Base-by-base conservation (phyloP, 73 alveolate species). In the Paraurostyla sp. region DNA sequence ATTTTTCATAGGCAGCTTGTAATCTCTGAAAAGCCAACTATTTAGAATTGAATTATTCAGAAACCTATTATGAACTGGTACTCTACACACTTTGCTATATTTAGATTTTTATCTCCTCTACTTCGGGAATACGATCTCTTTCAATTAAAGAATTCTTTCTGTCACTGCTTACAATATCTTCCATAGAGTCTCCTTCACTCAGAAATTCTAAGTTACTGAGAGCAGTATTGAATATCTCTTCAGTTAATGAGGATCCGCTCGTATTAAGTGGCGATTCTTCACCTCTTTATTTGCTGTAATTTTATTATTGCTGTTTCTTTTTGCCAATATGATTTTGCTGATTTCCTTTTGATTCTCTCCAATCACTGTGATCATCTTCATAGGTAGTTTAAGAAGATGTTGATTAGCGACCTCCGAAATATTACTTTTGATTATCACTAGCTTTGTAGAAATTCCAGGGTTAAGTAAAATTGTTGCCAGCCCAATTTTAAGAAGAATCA, bases 331-430 rank as follows among this genome's bases (percentile, higher is more conserved):
- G n/a, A 16, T 23, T 29, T 62, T 16, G 51, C 29, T 29, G 78
- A 60, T 50, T 60, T n/a, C 41, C 23, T 38, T n/a, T n/a, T n/a
- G n/a, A n/a, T n/a, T 32, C 33, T 16, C 73, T 75, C 6, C 73
- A 7, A 32, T 75, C 45, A 27, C 73, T 22, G 6, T 75, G 38
- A 20, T 75, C 87, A 48, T 75, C 87, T 18, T 75, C 87, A 49
- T 46, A 32, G 4, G 87, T 75, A 11, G 87, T 75, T 51, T 75
- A 49, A 3, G 75, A 48, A 29, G 87, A 75, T 2, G 87, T 75
- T 3, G 87, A 75, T 13, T 22, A 35, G 11, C 43, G 43, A 11
- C 75, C 87, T 11, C 65, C 84, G 38, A n/a, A n/a, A 43, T 6
- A 60, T 16, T 45, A 6, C 78, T 60, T 60, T 60, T 60, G 22